These are phyloP conservation scores for Wickerhamomyces alni DNA, from an alignment of 805 yeast species.

Conservation along the genomic window DNA sequence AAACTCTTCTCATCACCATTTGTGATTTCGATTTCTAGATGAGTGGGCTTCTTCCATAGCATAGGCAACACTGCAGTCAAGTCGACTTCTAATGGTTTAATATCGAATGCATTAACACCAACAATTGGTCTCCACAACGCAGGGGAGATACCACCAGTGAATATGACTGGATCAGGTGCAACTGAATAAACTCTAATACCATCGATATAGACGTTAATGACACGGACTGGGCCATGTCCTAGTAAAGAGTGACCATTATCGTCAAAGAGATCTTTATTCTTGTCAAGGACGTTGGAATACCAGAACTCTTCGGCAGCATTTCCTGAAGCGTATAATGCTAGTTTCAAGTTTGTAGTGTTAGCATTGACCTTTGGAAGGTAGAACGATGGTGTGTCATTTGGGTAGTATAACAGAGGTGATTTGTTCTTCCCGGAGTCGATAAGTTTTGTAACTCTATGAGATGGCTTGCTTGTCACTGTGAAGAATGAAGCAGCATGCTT, in stretches of 20 bases:
- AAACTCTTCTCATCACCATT: conserved; percentile 38
- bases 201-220: conserved; percentile 55
- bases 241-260: conserved; percentile 33
- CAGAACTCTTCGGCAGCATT: conserved; percentile 81
- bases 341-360: conserved; percentile 46
- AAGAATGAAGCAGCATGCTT: conserved; percentile 7
- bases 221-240: conserved; percentile 71
- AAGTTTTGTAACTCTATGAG: conserved; percentile 13
- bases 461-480: conserved; percentile 17
- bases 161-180: conserved; percentile 68
- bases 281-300: conserved; percentile 59
- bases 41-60: conserved; percentile 47
- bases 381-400: conserved; percentile 31
- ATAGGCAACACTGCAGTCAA: conserved; percentile 62
- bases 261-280: conserved; percentile 34
- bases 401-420: conserved; percentile 43
- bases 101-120: conserved; percentile 65
- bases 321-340: conserved; percentile 65
- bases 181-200: conserved; percentile 54
- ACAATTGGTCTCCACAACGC: conserved; percentile 79
- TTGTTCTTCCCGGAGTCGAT: conserved; percentile 17
- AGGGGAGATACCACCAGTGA: conserved; percentile 79
- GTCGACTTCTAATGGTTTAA: conserved; percentile 65
- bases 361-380: conserved; percentile 39
- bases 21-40: conserved; percentile 43